Evolutionary conservation across 192 early-diverging fungal genomes (phyloP).

Genomic region (Rhizoclosmatium globosum): DNA sequence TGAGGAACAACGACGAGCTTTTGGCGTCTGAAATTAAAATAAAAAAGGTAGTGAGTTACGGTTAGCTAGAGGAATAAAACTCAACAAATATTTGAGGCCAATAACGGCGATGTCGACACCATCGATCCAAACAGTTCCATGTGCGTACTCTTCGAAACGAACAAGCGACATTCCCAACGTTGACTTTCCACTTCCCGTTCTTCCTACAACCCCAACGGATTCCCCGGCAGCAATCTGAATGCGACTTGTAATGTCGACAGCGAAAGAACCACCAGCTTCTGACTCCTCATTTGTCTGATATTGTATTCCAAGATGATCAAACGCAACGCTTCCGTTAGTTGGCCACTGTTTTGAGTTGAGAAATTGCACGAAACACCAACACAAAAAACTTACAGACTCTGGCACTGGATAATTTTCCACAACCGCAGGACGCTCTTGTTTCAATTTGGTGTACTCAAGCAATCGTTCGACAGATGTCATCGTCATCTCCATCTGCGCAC

Average conservation of each 20-base stretch:
- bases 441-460: slow-evolving; percentile 78
- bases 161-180: slow-evolving; percentile 79
- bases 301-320: slow-evolving; percentile 13
- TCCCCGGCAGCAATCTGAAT: slow-evolving; percentile 32
- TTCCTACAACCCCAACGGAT: slow-evolving; percentile 44
- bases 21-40: slow-evolving; percentile 52
- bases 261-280: not conserved
- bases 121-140: slow-evolving; percentile 64
- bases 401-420: slow-evolving; percentile 29
- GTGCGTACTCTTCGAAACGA: slow-evolving; percentile 54
- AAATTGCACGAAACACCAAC: slow-evolving; percentile 13
- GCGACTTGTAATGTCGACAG: slow-evolving; percentile 7
- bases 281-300: slow-evolving; percentile 9
- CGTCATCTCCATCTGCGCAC: slow-evolving; percentile 71
- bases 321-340: not conserved
- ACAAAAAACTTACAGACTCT: slow-evolving; percentile 33
- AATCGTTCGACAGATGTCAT: slow-evolving; percentile 85
- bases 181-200: slow-evolving; percentile 56
- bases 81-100: slow-evolving; percentile 72
- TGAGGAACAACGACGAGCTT: slow-evolving; percentile 58
- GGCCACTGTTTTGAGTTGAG: slow-evolving; percentile 27
- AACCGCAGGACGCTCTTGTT: slow-evolving; percentile 73
- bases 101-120: slow-evolving; percentile 71
- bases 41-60: slow-evolving; percentile 40
- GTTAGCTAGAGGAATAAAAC: slow-evolving; percentile 67